Percentiles rank a stretch among this genome's conserved stretches.
Conservation (phyloP, 2,329 filamentous ascomycete genomes). For the Pseudogymnoascus sp. region DNA sequence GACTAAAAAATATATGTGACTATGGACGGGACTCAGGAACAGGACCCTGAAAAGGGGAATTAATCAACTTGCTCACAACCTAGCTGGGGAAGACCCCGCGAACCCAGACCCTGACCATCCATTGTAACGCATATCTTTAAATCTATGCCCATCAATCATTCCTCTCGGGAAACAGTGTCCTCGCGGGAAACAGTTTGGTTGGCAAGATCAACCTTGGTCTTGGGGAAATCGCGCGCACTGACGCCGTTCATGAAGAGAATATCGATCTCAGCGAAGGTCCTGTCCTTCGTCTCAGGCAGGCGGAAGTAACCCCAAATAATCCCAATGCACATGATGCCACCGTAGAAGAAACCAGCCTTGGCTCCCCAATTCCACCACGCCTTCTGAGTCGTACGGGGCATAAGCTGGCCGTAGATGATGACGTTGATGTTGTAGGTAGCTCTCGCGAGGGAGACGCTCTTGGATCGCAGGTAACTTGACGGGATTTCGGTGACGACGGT, state of each 20-base stretch:
- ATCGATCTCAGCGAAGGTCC: constrained; percentile 35
- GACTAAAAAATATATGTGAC: neutral
- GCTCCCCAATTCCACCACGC: constrained; percentile 27
- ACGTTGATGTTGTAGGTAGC: constrained; percentile 30
- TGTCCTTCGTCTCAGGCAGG: constrained; percentile 34
- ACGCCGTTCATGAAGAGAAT: constrained; percentile 34
- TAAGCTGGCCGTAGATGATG: constrained; percentile 24
- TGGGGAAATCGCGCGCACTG: constrained; percentile 31
- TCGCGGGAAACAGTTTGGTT: constrained; percentile 7
- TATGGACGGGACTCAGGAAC: neutral
- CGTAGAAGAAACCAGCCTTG: constrained; percentile 35
- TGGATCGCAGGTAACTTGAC: constrained; percentile 30
- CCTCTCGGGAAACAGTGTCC: neutral
- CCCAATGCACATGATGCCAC: constrained; percentile 27
- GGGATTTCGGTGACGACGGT: constrained; percentile 33
- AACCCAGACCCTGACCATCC: neutral
- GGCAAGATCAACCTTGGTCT: constrained; percentile 25
- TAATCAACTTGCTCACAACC: neutral
- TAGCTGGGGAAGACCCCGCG: neutral
- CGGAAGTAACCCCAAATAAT: constrained; percentile 35
- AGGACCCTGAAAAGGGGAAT: neutral
- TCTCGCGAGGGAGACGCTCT: constrained; percentile 32
- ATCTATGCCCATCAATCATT: neutral
- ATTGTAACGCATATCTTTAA: neutral
- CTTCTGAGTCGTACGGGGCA: constrained; percentile 21